phyloP scores from a whole-genome alignment of 148 eudicot genomes.

The Rhododendron griersonianum region DNA sequence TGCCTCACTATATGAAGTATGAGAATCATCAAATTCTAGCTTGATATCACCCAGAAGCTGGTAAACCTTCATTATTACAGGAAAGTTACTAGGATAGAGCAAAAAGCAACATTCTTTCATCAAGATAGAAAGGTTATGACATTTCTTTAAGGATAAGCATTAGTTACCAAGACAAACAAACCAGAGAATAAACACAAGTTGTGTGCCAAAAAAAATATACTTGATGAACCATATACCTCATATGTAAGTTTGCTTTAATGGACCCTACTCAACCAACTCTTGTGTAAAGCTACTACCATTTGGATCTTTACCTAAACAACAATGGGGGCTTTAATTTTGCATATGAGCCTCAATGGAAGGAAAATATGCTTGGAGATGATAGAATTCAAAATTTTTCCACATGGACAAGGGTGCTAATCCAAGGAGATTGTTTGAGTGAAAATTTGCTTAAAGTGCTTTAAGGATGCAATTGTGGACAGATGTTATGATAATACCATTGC shows the following conservation, averaged over 20 bases:
- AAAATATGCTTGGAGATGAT: background rate
- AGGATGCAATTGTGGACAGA: background rate
- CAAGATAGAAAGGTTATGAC: background rate
- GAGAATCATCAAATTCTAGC: conserved; percentile 57
- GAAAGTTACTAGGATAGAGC: conserved; percentile 1
- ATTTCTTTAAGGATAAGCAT: background rate
- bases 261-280: background rate
- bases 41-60: conserved; percentile 77
- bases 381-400: background rate
- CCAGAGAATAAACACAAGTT: background rate
- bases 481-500: background rate
- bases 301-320: background rate
- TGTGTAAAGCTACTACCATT: background rate
- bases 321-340: background rate
- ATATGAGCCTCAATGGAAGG: too few relatives aligned
- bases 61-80: conserved; percentile 48
- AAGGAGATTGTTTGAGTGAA: conserved; percentile 7
- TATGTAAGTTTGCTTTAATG: background rate
- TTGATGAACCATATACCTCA: background rate
- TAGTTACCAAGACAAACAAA: background rate
- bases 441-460: background rate
- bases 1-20: conserved; percentile 29
- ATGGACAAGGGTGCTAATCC: background rate
- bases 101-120: background rate
- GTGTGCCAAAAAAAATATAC: background rate